phyloP scores from a whole-genome alignment of 139 green algal species.

The Coelastrella sp. region DNA sequence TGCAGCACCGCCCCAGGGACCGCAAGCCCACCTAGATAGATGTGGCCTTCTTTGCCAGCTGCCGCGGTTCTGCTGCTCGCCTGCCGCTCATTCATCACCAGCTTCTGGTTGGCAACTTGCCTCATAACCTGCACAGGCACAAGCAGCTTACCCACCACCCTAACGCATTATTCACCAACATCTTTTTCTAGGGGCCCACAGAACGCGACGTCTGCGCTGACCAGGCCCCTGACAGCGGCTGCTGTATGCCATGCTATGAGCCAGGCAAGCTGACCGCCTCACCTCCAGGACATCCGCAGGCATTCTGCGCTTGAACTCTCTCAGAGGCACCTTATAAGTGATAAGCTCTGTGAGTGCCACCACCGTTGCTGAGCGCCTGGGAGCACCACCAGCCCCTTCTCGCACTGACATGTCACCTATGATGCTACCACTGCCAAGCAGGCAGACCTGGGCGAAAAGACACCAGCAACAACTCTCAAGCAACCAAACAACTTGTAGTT shows the following conservation, averaged over 20 bases:
- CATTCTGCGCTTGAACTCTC: conserved; percentile 42
- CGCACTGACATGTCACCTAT: conserved; percentile 45
- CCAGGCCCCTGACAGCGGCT: not conserved
- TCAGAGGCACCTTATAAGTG: conserved; percentile 42
- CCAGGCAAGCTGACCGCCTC: not conserved
- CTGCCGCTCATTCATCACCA: conserved; percentile 35
- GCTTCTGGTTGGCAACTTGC: conserved; percentile 37
- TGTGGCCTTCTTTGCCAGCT: conserved; percentile 21
- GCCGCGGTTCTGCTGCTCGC: conserved; percentile 24
- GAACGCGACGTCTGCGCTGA: not conserved
- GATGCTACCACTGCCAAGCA: conserved; percentile 40
- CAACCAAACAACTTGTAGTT: too few species aligned
- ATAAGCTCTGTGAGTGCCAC: conserved; percentile 41
- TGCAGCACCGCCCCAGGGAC: conserved; percentile 36
- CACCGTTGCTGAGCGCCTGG: conserved; percentile 20
- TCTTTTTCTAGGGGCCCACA: too few species aligned
- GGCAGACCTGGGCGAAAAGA: conserved; percentile 16
- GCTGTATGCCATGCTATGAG: too few species aligned
- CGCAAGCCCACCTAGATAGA: not conserved
- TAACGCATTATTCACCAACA: not conserved
- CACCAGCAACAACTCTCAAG: too few species aligned
- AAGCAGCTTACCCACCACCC: not conserved
- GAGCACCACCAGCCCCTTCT: not conserved
- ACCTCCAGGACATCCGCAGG: conserved; percentile 39
- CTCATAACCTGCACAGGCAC: conserved; percentile 21